Base-by-base conservation (phyloP, 192 early-diverging fungal genomes). In the Coemansia nantahalensis region DNA sequence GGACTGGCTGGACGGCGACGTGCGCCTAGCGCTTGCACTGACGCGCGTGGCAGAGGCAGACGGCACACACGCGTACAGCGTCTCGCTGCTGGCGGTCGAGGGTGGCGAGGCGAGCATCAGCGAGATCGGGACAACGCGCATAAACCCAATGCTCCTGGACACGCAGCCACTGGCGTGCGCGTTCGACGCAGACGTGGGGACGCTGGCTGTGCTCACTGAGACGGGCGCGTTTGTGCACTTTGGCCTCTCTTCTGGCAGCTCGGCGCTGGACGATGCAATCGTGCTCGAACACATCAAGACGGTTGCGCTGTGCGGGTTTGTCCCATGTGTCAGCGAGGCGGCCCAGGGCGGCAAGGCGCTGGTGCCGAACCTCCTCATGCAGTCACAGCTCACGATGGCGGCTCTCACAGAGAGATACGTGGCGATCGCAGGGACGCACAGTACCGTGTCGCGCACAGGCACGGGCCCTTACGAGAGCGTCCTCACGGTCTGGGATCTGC, bases 381-480 rank as follows among this genome's bases (percentile, higher is more conserved):
- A 65, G 45, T 68, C 73, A 23, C 66, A 54, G 54, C 43, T 77
- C 32, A 34, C 65, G 17, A 51, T 77, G 40, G 22, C 58, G 1
- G 40, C 73, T 8, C 66, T 77, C 49, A 55, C 73, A 9, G 73
- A 77, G 21, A 44, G 44, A 18, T 77, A 68, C 26, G 73, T 77
- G 26, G 73, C 66, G 5, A 77, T 77, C 43, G 66, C 55, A 1
- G 73, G 73, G 36, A 77, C 73, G 14, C 73, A 77, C 62, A 77
- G 73, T 44, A 58, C 60, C 15, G 58, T 68, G 8, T 77, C 73
- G 11, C 73, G 68, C 49, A 53, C 65, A 5, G 58, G 50, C 45
- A 65, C 42, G 32, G 66, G 65, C 3, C 65, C 73, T 1, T 68
- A 77, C 39, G 73, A 68, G 54, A 65, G 65, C 43, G 73, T 68